Evolutionary conservation across 2,329 filamentous ascomycete genomes (phyloP), one percentile per base, ranked within the genome.

Genomic region (Trichoderma guizhouense): DNA sequence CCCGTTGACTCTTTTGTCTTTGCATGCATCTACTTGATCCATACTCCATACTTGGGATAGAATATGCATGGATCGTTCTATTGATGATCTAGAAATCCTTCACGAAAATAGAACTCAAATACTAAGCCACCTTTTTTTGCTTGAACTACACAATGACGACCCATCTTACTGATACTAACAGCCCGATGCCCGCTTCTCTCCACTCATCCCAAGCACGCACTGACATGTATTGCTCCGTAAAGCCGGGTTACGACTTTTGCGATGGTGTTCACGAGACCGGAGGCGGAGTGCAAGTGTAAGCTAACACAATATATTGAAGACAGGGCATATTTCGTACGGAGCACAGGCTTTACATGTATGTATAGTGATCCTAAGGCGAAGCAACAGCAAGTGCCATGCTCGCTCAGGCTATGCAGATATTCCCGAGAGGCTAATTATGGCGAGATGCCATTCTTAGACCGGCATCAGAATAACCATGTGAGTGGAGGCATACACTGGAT

Each of bases 111-210:
- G 26, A 69, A 30, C 7, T 5, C 47, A 66, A 30, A n/a, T 21
- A 36, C 43, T 69, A 60, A 69, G 66, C 66, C 66, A 69, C 66
- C 18, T 34, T 61, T 60, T 47, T 47, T 60, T 36, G 30, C 7
- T 32, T 18, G 21, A 57, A 21, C 30, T 55, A 55, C 63, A 34
- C 51, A 36, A n/a, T 53, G 12, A 28, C 47, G 47, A 43, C 47
- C 63, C 60, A 47, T 63, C 34, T 63, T 34, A 36, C 47, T 53
- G 24, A 53, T 53, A 53, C 47, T 21, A 53, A 7, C n/a, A 36
- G 32, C 51, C 7, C 2, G 12, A 43, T 34, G 39, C 39, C 67
- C 67, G 57, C 67, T 28, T 58, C 34, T 67, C 51, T 55, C 32
- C 51, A 58, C 43, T 12, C 21, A 34, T 32, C 28, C 21, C 18